These are phyloP conservation scores for Papilionanthe hybrid DNA, from an alignment of 116 monocot genomes.

Conservation along the genomic window DNA sequence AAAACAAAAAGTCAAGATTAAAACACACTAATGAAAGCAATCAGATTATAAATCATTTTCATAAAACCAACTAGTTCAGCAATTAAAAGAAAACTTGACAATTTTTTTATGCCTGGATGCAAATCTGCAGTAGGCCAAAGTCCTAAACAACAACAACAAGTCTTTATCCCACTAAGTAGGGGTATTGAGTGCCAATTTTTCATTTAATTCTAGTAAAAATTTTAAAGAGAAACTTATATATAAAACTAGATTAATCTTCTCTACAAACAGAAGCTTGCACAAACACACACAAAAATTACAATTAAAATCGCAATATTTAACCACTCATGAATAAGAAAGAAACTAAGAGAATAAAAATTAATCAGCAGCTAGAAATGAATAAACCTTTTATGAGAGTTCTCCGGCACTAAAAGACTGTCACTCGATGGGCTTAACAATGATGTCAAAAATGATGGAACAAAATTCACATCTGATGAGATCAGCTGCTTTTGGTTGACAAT, in stretches of 20 bases:
- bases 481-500: conserved; percentile 57
- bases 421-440: conserved; percentile 45
- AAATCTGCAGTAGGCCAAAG: not conserved
- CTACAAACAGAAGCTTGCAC: not conserved
- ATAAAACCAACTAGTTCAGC: not conserved
- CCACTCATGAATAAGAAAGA: not conserved
- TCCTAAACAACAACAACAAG: not conserved
- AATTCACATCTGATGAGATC: conserved; percentile 70
- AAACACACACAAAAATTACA: not conserved
- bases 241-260: not conserved
- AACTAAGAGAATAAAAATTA: not conserved
- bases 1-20: too few species aligned
- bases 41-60: not conserved
- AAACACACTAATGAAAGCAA: too few species aligned
- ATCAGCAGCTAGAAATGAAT: not conserved
- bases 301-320: not conserved
- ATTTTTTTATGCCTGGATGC: too few species aligned
- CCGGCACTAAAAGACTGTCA: conserved; percentile 39
- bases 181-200: too few species aligned
- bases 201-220: too few species aligned
- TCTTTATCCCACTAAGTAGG: too few species aligned
- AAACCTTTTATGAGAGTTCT: conserved; percentile 61
- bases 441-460: conserved; percentile 59
- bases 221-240: not conserved
- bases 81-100: not conserved